Percentiles rank a stretch among this genome's conserved stretches.
Evolutionary conservation across 345 rosid genomes (phyloP).

Genomic region (Cardamine occulta): DNA sequence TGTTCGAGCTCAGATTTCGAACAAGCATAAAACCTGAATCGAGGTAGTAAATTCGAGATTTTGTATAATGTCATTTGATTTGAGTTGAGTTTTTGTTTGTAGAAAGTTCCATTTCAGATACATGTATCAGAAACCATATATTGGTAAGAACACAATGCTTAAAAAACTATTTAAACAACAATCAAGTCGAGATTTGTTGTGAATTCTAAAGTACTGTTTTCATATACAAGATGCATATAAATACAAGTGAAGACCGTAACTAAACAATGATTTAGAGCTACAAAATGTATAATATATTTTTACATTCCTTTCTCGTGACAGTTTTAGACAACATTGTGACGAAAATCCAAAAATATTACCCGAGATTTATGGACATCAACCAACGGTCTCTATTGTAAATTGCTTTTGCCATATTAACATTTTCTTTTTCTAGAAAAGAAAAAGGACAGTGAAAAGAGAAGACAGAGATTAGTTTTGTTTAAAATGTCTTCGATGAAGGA

Average conservation of each 20-base stretch:
- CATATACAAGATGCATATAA: neutral
- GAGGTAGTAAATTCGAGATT: neutral
- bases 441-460: slow-evolving; percentile 43
- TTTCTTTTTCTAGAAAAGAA: neutral
- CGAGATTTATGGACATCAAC: slow-evolving; percentile 3
- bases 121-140: neutral
- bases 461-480: slow-evolving; percentile 36
- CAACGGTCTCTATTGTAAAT: slow-evolving; percentile 36
- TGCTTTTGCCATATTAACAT: slow-evolving; percentile 15
- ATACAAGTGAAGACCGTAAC: neutral
- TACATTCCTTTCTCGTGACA: slow-evolving; percentile 35
- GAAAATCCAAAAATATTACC: slow-evolving; percentile 1
- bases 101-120: too few species aligned
- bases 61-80: slow-evolving; percentile 5
- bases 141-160: neutral
- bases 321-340: neutral
- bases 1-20: slow-evolving; percentile 33
- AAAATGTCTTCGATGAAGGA: slow-evolving; percentile 31
- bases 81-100: too few species aligned
- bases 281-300: neutral
- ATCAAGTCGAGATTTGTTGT: slow-evolving; percentile 16
- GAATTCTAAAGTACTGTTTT: neutral
- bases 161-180: neutral
- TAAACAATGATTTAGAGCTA: neutral
- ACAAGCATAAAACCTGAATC: slow-evolving; percentile 14